Conservation (phyloP, 345 rosid genomes). For the Salix viminalis region DNA sequence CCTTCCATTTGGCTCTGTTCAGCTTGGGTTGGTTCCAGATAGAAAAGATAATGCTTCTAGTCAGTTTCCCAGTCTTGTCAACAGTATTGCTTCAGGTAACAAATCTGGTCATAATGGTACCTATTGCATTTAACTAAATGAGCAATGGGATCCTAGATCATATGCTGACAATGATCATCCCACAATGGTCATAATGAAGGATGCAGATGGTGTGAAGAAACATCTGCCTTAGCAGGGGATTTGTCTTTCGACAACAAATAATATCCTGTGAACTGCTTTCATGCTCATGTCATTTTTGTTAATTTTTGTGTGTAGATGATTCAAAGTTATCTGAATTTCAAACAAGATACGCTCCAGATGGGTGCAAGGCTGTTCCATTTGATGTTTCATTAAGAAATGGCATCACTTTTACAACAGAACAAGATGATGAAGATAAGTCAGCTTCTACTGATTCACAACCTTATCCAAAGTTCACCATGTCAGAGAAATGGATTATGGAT, state of each 20-base stretch:
- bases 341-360: conserved; percentile 12
- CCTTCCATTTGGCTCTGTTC: conserved; percentile 26
- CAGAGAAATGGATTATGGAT: conserved; percentile 79
- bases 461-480: conserved; percentile 68
- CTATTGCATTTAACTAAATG: conserved; percentile 15
- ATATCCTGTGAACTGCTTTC: not conserved
- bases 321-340: conserved; percentile 21
- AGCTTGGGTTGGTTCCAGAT: conserved; percentile 29
- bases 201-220: conserved; percentile 18
- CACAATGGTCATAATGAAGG: conserved; percentile 2
- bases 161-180: conserved; percentile 15
- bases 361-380: conserved; percentile 14
- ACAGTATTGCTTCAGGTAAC: conserved; percentile 22
- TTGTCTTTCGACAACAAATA: not conserved
- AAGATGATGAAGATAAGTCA: conserved; percentile 52
- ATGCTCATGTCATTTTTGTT: conserved; percentile 3
- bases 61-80: conserved; percentile 35
- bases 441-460: conserved; percentile 35
- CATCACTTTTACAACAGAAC: conserved; percentile 34
- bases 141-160: conserved; percentile 20
- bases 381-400: conserved; percentile 24
- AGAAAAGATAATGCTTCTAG: conserved; percentile 29
- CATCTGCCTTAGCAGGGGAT: conserved; percentile 20
- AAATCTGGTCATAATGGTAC: conserved; percentile 11
- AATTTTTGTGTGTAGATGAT: conserved; percentile 11